These are phyloP conservation scores for Ophidiomyces ophidiicola DNA, from an alignment of 2,329 filamentous ascomycete species.

Conservation along the genomic window DNA sequence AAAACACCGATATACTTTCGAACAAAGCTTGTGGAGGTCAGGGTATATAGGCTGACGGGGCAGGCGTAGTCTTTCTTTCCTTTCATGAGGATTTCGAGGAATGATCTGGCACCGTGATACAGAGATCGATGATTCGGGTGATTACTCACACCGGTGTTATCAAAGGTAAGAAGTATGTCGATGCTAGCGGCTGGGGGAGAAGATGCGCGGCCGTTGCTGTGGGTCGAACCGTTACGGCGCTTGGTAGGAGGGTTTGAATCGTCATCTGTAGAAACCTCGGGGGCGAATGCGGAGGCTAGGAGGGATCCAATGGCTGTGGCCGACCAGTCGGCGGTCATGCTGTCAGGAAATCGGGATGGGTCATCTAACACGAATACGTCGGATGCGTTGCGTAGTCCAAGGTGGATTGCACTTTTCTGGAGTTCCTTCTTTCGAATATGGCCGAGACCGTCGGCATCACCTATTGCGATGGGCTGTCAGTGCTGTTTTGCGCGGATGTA, in stretches of 20 bases:
- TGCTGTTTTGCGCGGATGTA: not conserved
- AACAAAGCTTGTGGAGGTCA: conserved; percentile 57
- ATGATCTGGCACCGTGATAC: conserved; percentile 65
- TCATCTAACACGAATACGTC: conserved; percentile 81
- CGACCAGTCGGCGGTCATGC: conserved; percentile 72
- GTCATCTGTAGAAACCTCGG: conserved; percentile 38
- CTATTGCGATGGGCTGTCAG: conserved; percentile 29
- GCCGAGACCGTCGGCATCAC: conserved; percentile 77
- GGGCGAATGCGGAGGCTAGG: conserved; percentile 61
- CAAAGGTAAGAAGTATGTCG: conserved; percentile 83
- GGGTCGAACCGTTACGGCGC: conserved; percentile 6
- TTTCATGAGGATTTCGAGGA: conserved; percentile 54
- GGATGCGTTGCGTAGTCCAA: conserved; percentile 62
- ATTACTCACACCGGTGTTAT: conserved; percentile 64
- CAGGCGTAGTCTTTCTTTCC: conserved; percentile 52
- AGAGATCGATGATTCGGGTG: conserved; percentile 92
- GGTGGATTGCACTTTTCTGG: conserved; percentile 59
- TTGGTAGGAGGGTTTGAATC: conserved; percentile 15
- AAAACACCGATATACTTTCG: conserved; percentile 74
- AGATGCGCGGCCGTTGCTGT: conserved; percentile 28
- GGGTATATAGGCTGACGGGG: conserved; percentile 74
- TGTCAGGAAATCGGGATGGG: conserved; percentile 67
- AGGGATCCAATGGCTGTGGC: conserved; percentile 55
- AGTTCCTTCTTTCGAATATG: conserved; percentile 73
- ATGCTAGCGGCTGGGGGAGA: conserved; percentile 48